A percentile compares a stretch with the other conserved stretches of the same genome.
phyloP scores from a whole-genome alignment of 1,284 basidiomycete genomes.

The Ceratobasidium sp. region DNA sequence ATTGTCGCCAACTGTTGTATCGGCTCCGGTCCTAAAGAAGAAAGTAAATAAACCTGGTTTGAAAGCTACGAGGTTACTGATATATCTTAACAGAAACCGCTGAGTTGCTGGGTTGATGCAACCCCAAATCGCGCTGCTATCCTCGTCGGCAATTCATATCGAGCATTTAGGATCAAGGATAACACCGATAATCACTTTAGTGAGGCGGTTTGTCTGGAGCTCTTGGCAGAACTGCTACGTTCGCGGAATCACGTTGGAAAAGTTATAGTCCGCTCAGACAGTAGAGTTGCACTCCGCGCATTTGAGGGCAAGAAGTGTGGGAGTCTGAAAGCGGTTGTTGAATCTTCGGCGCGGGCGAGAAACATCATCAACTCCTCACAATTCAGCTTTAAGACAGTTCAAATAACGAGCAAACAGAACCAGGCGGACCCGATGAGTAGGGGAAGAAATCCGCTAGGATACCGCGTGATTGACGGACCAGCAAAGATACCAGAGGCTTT shows the following conservation, averaged over 20 bases:
- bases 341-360: neutral
- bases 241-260: neutral
- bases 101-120: conserved; percentile 22
- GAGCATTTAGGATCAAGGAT: neutral
- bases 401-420: conserved; percentile 13
- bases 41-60: neutral
- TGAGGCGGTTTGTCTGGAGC: conserved; percentile 1
- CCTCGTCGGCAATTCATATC: neutral
- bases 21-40: neutral
- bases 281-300: neutral
- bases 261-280: conserved; percentile 15
- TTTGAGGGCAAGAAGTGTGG: neutral
- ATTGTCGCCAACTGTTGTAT: neutral
- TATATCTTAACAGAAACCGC: neutral
- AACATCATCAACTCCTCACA: neutral
- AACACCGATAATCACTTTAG: neutral
- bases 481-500: neutral
- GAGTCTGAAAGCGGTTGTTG: neutral
- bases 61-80: neutral
- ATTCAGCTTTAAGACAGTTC: conserved; percentile 1
- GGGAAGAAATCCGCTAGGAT: neutral
- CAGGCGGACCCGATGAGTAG: conserved; percentile 22
- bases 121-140: neutral
- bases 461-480: neutral
- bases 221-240: neutral